Evolutionary conservation across 2,329 filamentous ascomycete genomes (phyloP), one percentile per base, ranked within the genome.

Genomic region (Cordyceps tenuipes): DNA sequence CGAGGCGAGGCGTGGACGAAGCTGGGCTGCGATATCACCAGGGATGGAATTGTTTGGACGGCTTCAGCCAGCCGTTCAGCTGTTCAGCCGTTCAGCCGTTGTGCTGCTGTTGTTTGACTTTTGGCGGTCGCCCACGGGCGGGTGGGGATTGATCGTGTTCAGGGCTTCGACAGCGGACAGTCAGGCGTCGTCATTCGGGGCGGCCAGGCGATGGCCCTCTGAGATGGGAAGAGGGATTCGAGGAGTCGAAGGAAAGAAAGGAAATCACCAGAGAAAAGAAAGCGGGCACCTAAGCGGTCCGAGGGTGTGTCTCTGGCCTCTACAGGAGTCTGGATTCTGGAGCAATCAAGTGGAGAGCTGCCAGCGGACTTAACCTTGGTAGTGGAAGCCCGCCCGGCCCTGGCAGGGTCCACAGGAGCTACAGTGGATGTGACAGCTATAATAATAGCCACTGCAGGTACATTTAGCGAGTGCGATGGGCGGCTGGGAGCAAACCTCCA

Each of bases 151-250:
- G 31, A 9, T 5, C 55, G 46, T 36, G 10, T 50, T 29, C 19
- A 39, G 44, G 36, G 13, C n/a, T 8, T 44, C 55, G 47, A n/a
- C 56, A 34, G 13, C 50, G 3, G 49, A 43, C 21, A 19, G 17
- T 12, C n/a, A 43, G 29, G 17, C 29, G 49, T 47, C n/a, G 49
- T 46, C 57, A 48, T 59, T 43, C 50, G 50, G 23, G 31, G 9
- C 23, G 19, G 21, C 57, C 57, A 60, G 57, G 43, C 50, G n/a
- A 49, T 17, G 44, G 57, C 57, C 50, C 3, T 55, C 43, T 60
- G 17, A 19, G 54, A 21, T 41, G 10, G 21, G 9, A 39, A 41
- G 19, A 39, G 13, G n/a, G n/a, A 21, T 39, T 6, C 39, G 17
- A 17, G 12, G n/a, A 21, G 29, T 6, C 39, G 17, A 17, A 10